Evolutionary conservation across 441 rosid genomes (phyloP).

Genomic region (Theobroma grandiflorum): DNA sequence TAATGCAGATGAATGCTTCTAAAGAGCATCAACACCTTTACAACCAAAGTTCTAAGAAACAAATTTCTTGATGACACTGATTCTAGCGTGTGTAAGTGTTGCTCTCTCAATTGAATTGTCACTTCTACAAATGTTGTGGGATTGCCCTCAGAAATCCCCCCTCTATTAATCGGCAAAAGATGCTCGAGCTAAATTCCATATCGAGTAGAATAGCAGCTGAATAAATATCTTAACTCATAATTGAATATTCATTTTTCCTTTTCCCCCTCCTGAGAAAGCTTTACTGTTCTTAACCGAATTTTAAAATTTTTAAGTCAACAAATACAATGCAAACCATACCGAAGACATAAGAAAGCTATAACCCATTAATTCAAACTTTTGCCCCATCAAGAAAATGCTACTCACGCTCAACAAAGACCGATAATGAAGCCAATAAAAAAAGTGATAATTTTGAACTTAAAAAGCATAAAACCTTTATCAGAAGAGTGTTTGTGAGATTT

Average conservation of each 20-base stretch:
- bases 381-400: background rate
- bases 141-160: slow-evolving; percentile 10
- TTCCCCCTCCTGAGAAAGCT: background rate
- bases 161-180: background rate
- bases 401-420: background rate
- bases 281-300: background rate
- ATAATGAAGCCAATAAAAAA: background rate
- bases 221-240: background rate
- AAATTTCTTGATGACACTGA: background rate
- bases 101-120: background rate
- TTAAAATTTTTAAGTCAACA: background rate
- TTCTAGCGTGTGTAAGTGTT: no score
- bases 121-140: background rate
- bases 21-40: background rate
- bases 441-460: background rate
- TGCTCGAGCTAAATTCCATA: background rate
- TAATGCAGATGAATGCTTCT: background rate
- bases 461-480: slow-evolving; percentile 50
- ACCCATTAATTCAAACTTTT: background rate
- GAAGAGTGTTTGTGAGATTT: slow-evolving; percentile 75
- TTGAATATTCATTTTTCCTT: background rate
- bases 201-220: background rate
- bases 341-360: background rate
- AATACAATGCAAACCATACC: background rate
- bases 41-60: background rate